Evolutionary conservation across 768 basidiomycete genomes (phyloP), one percentile per base, ranked within the genome.

Genomic region (Russula sp.): DNA sequence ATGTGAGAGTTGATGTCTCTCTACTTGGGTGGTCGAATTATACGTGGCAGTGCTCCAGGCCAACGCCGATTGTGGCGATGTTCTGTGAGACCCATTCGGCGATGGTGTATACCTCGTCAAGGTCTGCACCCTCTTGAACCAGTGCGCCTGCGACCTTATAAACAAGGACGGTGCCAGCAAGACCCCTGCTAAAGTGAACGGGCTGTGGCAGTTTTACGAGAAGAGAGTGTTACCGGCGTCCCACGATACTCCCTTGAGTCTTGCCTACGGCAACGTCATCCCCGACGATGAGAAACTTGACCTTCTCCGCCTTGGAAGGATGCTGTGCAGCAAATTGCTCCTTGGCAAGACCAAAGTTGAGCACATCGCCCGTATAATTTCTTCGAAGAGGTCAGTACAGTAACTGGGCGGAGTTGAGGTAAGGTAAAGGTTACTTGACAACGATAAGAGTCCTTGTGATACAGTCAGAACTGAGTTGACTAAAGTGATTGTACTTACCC

Each of bases 101-200:
- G 16, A 85, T 70, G 47, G 74, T 69, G 69, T 86, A 81, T 7
- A 95, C 87, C 52, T 87, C 79, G 43, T 88, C 79, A 35, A 95
- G 82, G 56, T 74, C 74, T 18, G 78, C 87, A 6, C 90, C 90
- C 16, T 78, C 75, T 29, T 82, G 72, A 0, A 93, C 87, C 18
- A 93, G 76, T 5, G 91, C 92, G 46, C 93, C 93, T 10, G 91
- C 88, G 58, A 94, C 86, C 75, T 96, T 96, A 79, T 95, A 95
- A 1, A 93, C 89, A 22, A 93, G 75, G 5, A 88, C 83, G 5
- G 87, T 88, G 2, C 90, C 90, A 0, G 90, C 89, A 11, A 92
- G 80, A 45, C 91, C 91, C 69, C 93, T 91, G 39, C n/a, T 42
- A 34, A 55, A 39, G 16, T 47, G 18, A 46, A 34, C 39, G 42